A percentile compares a stretch with the other conserved stretches of the same genome.
Evolutionary conservation across 164 flowering plant species (phyloP).

Genomic region (Nelumbo lutea): DNA sequence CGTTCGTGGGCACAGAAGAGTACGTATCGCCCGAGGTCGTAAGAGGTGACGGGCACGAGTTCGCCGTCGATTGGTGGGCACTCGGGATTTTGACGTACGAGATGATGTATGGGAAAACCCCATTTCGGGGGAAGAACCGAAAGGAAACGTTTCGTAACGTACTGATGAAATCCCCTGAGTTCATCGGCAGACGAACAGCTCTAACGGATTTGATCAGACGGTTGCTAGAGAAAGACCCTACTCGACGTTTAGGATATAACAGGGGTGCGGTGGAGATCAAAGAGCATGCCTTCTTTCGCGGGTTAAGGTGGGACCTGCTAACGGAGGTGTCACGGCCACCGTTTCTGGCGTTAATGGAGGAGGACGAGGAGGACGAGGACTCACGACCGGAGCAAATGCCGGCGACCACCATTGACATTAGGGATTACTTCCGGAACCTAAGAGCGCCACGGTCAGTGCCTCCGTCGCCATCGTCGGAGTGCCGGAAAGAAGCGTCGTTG

Average conservation of each 20-base stretch:
- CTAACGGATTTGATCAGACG: constrained; percentile 65
- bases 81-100: constrained; percentile 79
- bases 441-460: constrained; percentile 34
- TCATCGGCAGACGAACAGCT: constrained; percentile 47
- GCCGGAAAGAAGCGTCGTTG: constrained; percentile 28
- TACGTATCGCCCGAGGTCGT: constrained; percentile 90
- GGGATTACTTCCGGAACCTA: constrained; percentile 46
- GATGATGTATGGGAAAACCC: constrained; percentile 84
- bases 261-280: constrained; percentile 76
- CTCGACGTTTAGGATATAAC: constrained; percentile 53
- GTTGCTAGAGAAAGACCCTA: constrained; percentile 76
- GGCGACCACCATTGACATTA: constrained; percentile 17
- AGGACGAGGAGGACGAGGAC: constrained; percentile 18
- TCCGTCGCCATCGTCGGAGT: constrained; percentile 26
- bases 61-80: constrained; percentile 98
- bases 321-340: constrained; percentile 83
- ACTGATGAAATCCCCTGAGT: constrained; percentile 44
- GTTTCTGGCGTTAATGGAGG: constrained; percentile 54
- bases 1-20: constrained; percentile 78
- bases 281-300: constrained; percentile 66
- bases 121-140: constrained; percentile 69
- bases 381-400: too few relatives aligned
- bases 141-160: constrained; percentile 77
- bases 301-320: constrained; percentile 68
- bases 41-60: constrained; percentile 86